Conservation (phyloP, 2,329 filamentous ascomycete genomes). For the Hymenoscyphus occultus region DNA sequence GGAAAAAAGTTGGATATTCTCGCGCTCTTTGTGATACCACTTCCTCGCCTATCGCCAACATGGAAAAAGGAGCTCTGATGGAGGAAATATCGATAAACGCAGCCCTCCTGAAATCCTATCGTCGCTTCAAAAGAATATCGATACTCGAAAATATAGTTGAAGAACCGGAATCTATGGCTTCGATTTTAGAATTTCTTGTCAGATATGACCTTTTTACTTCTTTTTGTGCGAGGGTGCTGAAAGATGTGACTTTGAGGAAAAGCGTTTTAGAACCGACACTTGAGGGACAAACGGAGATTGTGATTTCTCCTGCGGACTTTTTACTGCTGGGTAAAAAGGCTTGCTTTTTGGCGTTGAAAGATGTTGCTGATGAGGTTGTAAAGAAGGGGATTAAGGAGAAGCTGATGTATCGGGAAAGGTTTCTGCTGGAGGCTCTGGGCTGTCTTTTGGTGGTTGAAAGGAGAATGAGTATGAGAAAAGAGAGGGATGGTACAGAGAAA, state of each 20-base stretch:
- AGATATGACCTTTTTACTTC: slow-evolving; percentile 30
- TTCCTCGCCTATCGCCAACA: slow-evolving; percentile 6
- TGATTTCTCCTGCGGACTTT: background rate
- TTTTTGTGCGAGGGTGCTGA: slow-evolving; percentile 25
- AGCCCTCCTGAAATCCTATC: background rate
- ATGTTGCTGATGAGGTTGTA: slow-evolving; percentile 5
- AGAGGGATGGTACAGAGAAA: background rate
- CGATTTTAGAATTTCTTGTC: slow-evolving; percentile 26
- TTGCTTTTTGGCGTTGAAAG: background rate
- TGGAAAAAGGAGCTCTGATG: slow-evolving; percentile 18
- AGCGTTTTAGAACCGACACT: background rate
- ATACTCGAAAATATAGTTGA: slow-evolving; percentile 16
- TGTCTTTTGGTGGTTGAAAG: slow-evolving; percentile 8
- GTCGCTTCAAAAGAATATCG: background rate
- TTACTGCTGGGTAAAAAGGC: background rate
- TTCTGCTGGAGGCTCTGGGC: slow-evolving; percentile 15
- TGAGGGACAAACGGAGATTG: background rate
- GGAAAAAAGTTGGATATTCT: slow-evolving; percentile 46
- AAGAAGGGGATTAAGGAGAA: slow-evolving; percentile 6
- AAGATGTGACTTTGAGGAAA: slow-evolving; percentile 5
- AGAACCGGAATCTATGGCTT: slow-evolving; percentile 22
- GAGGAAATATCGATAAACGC: slow-evolving; percentile 28
- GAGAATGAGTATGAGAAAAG: background rate
- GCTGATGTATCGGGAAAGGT: slow-evolving; percentile 12
- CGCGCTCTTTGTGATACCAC: slow-evolving; percentile 33